Percentiles rank a stretch among this genome's conserved stretches.
These are phyloP conservation scores for Candida albicans DNA, from an alignment of 1,139 yeast species.

Conservation along the genomic window DNA sequence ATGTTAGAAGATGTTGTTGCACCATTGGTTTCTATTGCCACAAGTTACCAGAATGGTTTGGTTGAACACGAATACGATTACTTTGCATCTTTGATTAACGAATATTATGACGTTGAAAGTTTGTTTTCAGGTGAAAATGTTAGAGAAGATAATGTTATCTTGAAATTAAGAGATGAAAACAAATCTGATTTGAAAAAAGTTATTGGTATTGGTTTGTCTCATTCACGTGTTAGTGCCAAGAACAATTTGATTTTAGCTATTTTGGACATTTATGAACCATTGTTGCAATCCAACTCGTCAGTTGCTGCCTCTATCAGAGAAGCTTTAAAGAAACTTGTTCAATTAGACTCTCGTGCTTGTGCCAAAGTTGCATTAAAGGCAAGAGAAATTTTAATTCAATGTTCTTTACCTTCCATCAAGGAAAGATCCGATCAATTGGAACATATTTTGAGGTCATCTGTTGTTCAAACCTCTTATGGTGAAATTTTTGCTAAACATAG, in stretches of 20 bases:
- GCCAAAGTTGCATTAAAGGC: conserved; percentile 96
- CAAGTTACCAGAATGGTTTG: conserved; percentile 71
- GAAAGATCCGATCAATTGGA: conserved; percentile 97
- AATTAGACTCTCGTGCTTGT: conserved; percentile 83
- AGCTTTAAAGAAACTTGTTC: conserved; percentile 75
- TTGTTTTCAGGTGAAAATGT: conserved; percentile 72
- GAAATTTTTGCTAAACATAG: conserved; percentile 75
- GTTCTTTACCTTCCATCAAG: conserved; percentile 91
- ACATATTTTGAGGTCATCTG: conserved; percentile 90
- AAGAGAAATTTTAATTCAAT: conserved; percentile 92
- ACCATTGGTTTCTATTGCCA: conserved; percentile 73
- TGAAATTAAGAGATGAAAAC: conserved; percentile 83
- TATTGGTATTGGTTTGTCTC: conserved; percentile 74
- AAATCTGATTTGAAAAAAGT: conserved; percentile 76
- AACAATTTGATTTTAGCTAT: conserved; percentile 87
- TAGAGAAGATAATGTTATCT: conserved; percentile 84
- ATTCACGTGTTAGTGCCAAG: conserved; percentile 90
- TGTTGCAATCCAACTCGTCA: conserved; percentile 64
- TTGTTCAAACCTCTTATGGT: conserved; percentile 86
- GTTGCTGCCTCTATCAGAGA: conserved; percentile 71
- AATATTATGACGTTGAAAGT: conserved; percentile 75
- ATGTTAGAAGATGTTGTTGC: conserved; percentile 58
- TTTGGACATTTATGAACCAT: conserved; percentile 75
- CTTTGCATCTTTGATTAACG: conserved; percentile 65
- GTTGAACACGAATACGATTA: conserved; percentile 80